phyloP scores from a whole-genome alignment of 345 rosid species.

The Brassica nigra region DNA sequence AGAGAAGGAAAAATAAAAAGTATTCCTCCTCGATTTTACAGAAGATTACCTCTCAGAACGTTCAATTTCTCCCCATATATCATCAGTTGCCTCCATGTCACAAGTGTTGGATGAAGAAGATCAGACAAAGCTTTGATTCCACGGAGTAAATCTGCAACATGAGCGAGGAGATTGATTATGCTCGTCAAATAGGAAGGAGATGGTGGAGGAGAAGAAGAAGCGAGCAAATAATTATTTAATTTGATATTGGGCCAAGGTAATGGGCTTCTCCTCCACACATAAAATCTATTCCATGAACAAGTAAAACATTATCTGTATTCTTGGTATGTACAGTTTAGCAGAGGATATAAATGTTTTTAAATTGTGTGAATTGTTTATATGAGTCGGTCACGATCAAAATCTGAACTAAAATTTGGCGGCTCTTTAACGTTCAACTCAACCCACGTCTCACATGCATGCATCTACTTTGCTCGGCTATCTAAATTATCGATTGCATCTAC shows the following conservation, averaged over 20 bases:
- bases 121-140: background rate
- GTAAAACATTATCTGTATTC: background rate
- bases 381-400: background rate
- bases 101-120: background rate
- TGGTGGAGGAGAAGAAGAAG: background rate
- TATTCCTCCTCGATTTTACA: background rate
- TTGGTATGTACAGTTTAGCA: background rate
- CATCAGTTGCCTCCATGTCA: slow-evolving; percentile 27
- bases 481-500: background rate
- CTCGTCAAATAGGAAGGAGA: background rate
- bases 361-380: background rate
- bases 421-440: background rate
- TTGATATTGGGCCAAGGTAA: background rate
- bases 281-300: background rate
- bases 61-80: slow-evolving; percentile 40
- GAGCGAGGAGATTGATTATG: slow-evolving; percentile 1
- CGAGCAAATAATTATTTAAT: slow-evolving; percentile 5
- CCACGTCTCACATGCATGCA: slow-evolving; percentile 2
- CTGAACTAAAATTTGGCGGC: slow-evolving; percentile 18
- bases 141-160: background rate
- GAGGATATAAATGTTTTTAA: background rate
- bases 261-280: background rate
- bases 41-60: slow-evolving; percentile 43
- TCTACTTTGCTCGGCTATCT: slow-evolving; percentile 25
- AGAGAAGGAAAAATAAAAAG: background rate